Base-by-base conservation (phyloP, 1,284 basidiomycete genomes). In the Fistulina hepatica region DNA sequence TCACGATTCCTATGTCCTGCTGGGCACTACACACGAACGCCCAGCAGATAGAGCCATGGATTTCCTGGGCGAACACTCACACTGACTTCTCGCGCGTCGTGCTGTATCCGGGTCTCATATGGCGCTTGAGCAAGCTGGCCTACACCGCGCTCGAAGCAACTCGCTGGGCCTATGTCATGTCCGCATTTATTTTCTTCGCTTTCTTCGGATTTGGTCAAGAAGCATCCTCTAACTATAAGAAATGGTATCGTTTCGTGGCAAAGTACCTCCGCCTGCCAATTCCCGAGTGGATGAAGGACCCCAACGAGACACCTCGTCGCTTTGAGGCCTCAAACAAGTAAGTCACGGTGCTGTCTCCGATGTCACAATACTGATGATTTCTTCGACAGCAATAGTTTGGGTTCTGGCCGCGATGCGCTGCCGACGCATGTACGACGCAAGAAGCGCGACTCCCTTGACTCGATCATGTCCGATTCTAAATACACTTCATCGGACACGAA, bases 131-230 rank as follows among this genome's bases (percentile, higher is more conserved):
- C 16, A 33, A 26, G 6, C 0, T 31, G 0, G 3, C 25, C 0
- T 42, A 44, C 0, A 36, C 42, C 9, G 35, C 48, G 0, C 8
- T 66, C 3, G 64, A 72, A 46, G 26, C 63, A 13, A 55, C 48
- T 5, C 60, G 70, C 13, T 76, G 68, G 64, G 22, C 60, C 4
- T 10, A 56, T 19, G 41, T 68, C 16, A 9, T 65, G 8, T 67
- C 65, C 36, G 68, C 67, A 0, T 43, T 70, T 43, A 17, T 77
- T 26, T 81, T 81, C 62, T 79, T 81, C 52, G 58, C 49, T 2
- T 76, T 78, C 58, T 80, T 82, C 48, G 78, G 80, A 0, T 71
- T 81, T 30, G 76, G 76, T 0, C 70, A 73, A 37, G 79, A 83
- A 59, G 76, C 76, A 24, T 61, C 59, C 44, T 71, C 57, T 47